A percentile compares a stretch with the other conserved stretches of the same genome.
Evolutionary conservation across 768 basidiomycete species (phyloP).

Genomic region (Tylopilus plumbeoviolaceoides): DNA sequence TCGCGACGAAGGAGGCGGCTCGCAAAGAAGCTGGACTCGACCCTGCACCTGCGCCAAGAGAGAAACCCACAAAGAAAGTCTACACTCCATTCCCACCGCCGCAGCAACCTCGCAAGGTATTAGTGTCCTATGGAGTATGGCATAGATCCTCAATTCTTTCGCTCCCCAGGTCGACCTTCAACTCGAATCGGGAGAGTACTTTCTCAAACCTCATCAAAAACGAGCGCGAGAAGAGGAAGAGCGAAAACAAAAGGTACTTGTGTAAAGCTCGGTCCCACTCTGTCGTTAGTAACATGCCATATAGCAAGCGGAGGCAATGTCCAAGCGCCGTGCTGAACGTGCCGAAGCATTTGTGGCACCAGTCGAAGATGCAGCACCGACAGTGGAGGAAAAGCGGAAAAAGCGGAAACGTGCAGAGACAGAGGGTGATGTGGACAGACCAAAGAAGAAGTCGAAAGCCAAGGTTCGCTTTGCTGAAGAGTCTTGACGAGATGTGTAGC

Average conservation of each 20-base stretch:
- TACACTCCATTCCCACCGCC: conserved; percentile 99
- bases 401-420: conserved; percentile 44
- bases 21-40: conserved; percentile 64
- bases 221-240: conserved; percentile 66
- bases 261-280: background rate
- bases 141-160: conserved; percentile 6
- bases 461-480: conserved; percentile 18
- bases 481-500: too few species aligned
- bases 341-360: conserved; percentile 89
- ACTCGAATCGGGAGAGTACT: conserved; percentile 96
- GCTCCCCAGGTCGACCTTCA: conserved; percentile 75
- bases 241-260: conserved; percentile 60
- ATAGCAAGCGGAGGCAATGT: conserved; percentile 77
- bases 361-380: conserved; percentile 65
- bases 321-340: conserved; percentile 70
- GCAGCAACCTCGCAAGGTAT: conserved; percentile 87
- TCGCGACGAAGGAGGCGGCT: conserved; percentile 57
- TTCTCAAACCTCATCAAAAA: conserved; percentile 89
- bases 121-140: conserved; percentile 1
- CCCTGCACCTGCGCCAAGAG: conserved; percentile 33
- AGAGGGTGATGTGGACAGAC: conserved; percentile 35
- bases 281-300: background rate
- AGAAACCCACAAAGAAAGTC: conserved; percentile 73
- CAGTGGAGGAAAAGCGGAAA: conserved; percentile 75
- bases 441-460: conserved; percentile 36